phyloP scores from a whole-genome alignment of 2,329 filamentous ascomycete genomes.

The Ceratocystis destructans region DNA sequence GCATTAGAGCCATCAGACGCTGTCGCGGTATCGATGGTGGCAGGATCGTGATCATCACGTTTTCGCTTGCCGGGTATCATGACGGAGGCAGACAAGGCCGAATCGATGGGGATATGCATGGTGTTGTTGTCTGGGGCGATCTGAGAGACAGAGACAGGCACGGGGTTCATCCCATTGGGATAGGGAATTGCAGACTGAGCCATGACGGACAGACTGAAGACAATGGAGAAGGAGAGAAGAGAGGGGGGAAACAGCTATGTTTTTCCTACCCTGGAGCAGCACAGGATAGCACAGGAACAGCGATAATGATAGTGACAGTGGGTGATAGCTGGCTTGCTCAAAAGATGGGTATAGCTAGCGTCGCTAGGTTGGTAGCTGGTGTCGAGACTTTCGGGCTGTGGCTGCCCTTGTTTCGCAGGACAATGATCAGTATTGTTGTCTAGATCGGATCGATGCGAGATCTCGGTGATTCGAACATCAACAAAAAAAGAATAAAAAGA shows the following conservation, averaged over 20 bases:
- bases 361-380: no score
- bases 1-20: slow-evolving; percentile 24
- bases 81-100: slow-evolving; percentile 14
- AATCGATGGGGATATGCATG: slow-evolving; percentile 16
- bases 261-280: no score
- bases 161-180: slow-evolving; percentile 28
- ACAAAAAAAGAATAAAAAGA: not conserved
- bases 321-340: no score
- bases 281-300: no score
- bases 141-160: slow-evolving; percentile 17
- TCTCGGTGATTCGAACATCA: no score
- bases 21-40: not conserved
- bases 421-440: no score
- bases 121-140: not conserved
- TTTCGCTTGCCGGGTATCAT: slow-evolving; percentile 41
- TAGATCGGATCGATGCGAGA: no score
- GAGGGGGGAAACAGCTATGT: not conserved
- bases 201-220: slow-evolving; percentile 24
- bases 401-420: no score
- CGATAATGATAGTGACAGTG: no score
- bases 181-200: slow-evolving; percentile 30
- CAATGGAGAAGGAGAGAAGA: not conserved
- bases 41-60: slow-evolving; percentile 34
- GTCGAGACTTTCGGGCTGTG: no score
- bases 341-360: no score